Conservation (phyloP, 208 protist species). For the Crithidia sp. region DNA sequence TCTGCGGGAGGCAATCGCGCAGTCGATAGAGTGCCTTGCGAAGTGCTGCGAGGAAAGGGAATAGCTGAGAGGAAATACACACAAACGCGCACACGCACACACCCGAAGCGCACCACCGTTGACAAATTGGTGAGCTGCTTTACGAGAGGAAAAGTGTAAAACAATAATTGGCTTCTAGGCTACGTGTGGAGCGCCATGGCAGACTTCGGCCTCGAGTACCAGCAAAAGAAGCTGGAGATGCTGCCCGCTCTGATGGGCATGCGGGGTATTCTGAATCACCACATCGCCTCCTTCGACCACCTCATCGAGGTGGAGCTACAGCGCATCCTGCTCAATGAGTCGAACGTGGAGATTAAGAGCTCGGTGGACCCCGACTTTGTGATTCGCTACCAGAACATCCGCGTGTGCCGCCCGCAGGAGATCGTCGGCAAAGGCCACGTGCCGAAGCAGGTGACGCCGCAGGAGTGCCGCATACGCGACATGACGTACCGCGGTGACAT, state of each 20-base stretch:
- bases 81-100: too few relatives aligned
- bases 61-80: too few relatives aligned
- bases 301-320: slow-evolving; percentile 85
- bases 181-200: neutral
- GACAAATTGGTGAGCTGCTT: too few relatives aligned
- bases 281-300: slow-evolving; percentile 91
- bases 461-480: slow-evolving; percentile 96
- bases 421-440: slow-evolving; percentile 86
- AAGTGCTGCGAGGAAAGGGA: too few relatives aligned
- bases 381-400: slow-evolving; percentile 90
- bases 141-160: too few relatives aligned
- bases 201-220: slow-evolving; percentile 57
- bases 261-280: slow-evolving; percentile 88
- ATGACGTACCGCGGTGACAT: slow-evolving; percentile 91
- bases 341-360: slow-evolving; percentile 90
- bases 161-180: too few relatives aligned
- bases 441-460: slow-evolving; percentile 87
- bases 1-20: too few relatives aligned
- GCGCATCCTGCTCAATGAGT: slow-evolving; percentile 89
- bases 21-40: too few relatives aligned
- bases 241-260: slow-evolving; percentile 86
- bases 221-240: slow-evolving; percentile 77
- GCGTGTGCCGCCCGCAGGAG: slow-evolving; percentile 74
- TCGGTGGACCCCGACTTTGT: slow-evolving; percentile 84
- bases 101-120: too few relatives aligned